A percentile compares a stretch with the other conserved stretches of the same genome.
Conservation (phyloP, 192 early-diverging fungal genomes). For the Coemansia sp. region DNA sequence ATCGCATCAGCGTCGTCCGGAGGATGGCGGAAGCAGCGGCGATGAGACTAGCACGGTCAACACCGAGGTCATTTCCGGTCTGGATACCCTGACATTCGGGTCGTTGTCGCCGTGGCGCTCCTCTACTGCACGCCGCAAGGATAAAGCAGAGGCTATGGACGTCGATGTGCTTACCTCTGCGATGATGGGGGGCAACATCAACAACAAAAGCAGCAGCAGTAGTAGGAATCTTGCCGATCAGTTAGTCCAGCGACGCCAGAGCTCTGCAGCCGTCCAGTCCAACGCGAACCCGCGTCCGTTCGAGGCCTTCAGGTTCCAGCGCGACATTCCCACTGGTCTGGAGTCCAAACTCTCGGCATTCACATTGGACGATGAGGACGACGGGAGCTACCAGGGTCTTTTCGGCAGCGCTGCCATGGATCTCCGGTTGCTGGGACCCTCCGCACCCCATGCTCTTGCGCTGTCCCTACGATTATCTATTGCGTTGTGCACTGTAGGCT, state of each 20-base stretch:
- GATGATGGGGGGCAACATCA: too few relatives aligned
- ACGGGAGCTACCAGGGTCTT: constrained; percentile 44
- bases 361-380: constrained; percentile 27
- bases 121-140: neutral
- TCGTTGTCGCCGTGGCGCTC: neutral
- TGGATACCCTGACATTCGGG: constrained; percentile 25
- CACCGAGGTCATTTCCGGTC: constrained; percentile 12
- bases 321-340: constrained; percentile 24
- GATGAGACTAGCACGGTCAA: constrained; percentile 14
- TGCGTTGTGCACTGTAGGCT: constrained; percentile 5
- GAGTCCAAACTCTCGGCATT: constrained; percentile 46
- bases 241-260: neutral
- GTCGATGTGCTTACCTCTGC: constrained; percentile 22
- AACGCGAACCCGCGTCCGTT: constrained; percentile 28
- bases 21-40: constrained; percentile 16
- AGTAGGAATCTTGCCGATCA: neutral
- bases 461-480: neutral
- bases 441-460: neutral
- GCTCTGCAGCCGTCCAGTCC: neutral
- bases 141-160: constrained; percentile 19
- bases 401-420: constrained; percentile 41
- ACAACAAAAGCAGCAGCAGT: neutral
- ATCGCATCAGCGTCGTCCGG: constrained; percentile 1
- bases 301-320: constrained; percentile 23
- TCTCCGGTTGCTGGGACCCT: constrained; percentile 16